Base-by-base conservation (phyloP, 805 yeast species). In the Suhomyces kilbournensis region DNA sequence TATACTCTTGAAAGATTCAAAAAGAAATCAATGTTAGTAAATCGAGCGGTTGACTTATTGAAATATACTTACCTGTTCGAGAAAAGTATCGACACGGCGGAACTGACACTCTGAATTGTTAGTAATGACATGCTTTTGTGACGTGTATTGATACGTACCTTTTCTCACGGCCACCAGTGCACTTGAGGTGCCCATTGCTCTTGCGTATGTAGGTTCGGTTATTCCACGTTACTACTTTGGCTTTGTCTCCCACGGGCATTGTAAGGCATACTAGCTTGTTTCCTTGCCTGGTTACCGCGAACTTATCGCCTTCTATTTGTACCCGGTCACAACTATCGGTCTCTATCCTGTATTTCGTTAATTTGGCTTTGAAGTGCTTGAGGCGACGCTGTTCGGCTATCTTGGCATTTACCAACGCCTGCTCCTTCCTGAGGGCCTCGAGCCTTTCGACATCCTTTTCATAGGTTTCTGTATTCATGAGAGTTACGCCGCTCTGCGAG, bases 281-380 rank as follows among this genome's bases (percentile, higher is more conserved):
- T 1, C 81, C 82, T 28, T 66, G 63, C 15, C 67, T 61, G 1
- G 72, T 60, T 3, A 77, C 68, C 0, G 83, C 81, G 63, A 71
- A 82, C 30, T 65, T 62, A n/a, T 69, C 69, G 3, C 75, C 76
- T 30, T 73, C 70, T 9, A 82, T 67, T 12, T 59, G 47, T 8
- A 75, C 57, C 39, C 84, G 68, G 57, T 83, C 86, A 50, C 76
- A 74, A 52, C 65, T 62, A 48, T 75, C 81, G 43, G 75, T 70
- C 47, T 69, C 67, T 6, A 62, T 61, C 52, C 69, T 67, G 50
- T 77, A 71, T 50, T 53, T 58, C 14, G 61, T 49, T 15, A 67
- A 65, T 60, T 50, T 30, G 12, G 26, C 17, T 8, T 44, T 26
- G 51, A 50, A 61, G 47, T 14, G 65, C 44, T 54, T 54, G 49